Percentiles rank a stretch among this genome's conserved stretches.
These are phyloP conservation scores for Metarhizium rileyi DNA, from an alignment of 2,329 filamentous ascomycete species.

Conservation along the genomic window DNA sequence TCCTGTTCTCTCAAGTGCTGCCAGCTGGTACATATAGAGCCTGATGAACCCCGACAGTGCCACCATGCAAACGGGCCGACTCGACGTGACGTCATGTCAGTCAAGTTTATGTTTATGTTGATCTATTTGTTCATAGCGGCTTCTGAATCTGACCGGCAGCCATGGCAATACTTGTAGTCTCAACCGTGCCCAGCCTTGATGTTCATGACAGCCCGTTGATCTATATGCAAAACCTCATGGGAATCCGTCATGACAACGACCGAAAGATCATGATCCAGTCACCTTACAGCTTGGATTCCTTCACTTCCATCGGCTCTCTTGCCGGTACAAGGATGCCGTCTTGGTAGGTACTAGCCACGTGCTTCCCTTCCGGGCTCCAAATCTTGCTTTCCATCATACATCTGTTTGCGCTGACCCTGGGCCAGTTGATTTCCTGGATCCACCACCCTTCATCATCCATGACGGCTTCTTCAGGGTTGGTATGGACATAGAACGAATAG, in stretches of 20 bases:
- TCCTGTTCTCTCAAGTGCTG: not conserved
- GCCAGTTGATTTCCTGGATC: slow-evolving; percentile 42
- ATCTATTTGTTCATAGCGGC: too few species aligned
- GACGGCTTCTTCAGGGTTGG: slow-evolving; percentile 36
- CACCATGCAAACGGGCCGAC: not conserved
- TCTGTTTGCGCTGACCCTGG: slow-evolving; percentile 35
- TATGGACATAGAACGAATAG: slow-evolving; percentile 43
- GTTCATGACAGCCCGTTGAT: not conserved
- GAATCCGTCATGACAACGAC: not conserved
- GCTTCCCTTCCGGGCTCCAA: slow-evolving; percentile 43
- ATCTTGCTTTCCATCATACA: slow-evolving; percentile 39
- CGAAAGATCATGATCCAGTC: not conserved
- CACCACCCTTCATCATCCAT: slow-evolving; percentile 42
- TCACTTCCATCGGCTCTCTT: slow-evolving; percentile 11
- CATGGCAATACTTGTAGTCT: not conserved
- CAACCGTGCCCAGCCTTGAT: not conserved
- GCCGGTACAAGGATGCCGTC: slow-evolving; percentile 34
- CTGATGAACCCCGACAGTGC: not conserved
- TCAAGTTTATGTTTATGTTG: too few species aligned
- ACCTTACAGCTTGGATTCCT: slow-evolving; percentile 16
- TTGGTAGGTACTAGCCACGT: slow-evolving; percentile 46
- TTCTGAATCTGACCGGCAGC: too few species aligned
- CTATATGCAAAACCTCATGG: not conserved
- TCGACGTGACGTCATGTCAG: too few species aligned
- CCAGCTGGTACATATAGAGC: not conserved